A percentile compares a stretch with the other conserved stretches of the same genome.
Evolutionary conservation across 805 yeast species (phyloP).

Genomic region (Kluyveromyces nonfermentans): DNA sequence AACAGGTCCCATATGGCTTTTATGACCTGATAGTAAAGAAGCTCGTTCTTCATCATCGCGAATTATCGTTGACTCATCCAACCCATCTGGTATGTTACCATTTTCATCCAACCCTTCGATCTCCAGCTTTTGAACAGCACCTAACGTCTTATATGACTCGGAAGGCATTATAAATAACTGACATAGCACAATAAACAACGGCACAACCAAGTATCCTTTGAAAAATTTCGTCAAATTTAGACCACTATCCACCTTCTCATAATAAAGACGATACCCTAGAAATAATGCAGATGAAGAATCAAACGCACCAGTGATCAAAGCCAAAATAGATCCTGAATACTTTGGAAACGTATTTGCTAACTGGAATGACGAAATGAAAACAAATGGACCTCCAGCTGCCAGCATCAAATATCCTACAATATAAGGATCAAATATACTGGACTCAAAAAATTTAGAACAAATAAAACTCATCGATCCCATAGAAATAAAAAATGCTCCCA

Average conservation of each 20-base stretch:
- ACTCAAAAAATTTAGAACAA: slow-evolving; percentile 2
- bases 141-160: slow-evolving; percentile 63
- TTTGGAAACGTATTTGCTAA: slow-evolving; percentile 80
- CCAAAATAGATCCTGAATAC: slow-evolving; percentile 71
- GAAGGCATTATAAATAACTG: slow-evolving; percentile 76
- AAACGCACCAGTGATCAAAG: slow-evolving; percentile 85
- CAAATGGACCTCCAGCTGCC: slow-evolving; percentile 92
- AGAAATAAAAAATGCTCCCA: slow-evolving; percentile 56
- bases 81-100: slow-evolving; percentile 39
- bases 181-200: slow-evolving; percentile 63
- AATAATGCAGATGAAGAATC: slow-evolving; percentile 90
- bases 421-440: slow-evolving; percentile 48
- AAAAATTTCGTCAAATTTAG: slow-evolving; percentile 50
- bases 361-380: slow-evolving; percentile 83
- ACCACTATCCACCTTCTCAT: slow-evolving; percentile 31
- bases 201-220: slow-evolving; percentile 58
- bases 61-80: slow-evolving; percentile 35
- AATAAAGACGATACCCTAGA: slow-evolving; percentile 58
- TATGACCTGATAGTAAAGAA: slow-evolving; percentile 19
- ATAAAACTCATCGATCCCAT: slow-evolving; percentile 45
- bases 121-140: slow-evolving; percentile 54
- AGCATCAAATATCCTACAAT: slow-evolving; percentile 62
- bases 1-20: slow-evolving; percentile 4
- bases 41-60: slow-evolving; percentile 35
- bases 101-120: slow-evolving; percentile 69